These are phyloP conservation scores for Phytophthora crassamura DNA, from an alignment of 352 stramenopile species.

Conservation along the genomic window DNA sequence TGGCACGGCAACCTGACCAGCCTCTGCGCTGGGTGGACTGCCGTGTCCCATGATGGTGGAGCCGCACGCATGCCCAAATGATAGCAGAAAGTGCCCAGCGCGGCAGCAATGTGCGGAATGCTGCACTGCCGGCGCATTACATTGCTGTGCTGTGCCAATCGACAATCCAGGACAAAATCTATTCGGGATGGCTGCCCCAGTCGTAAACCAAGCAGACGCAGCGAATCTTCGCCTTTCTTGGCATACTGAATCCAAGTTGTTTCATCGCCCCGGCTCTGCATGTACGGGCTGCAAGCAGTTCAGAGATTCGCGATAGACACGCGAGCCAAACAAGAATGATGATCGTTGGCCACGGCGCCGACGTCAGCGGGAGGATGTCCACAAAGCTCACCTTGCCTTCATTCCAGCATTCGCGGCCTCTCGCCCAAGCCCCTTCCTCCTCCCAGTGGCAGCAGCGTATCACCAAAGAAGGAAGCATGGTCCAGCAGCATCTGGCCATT, in stretches of 20 bases:
- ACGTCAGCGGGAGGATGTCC: slow-evolving; percentile 8
- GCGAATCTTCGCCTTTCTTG: slow-evolving; percentile 10
- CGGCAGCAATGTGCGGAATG: not conserved
- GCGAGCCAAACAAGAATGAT: slow-evolving; percentile 22
- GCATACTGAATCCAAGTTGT: slow-evolving; percentile 27
- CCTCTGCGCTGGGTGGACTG: slow-evolving; percentile 6
- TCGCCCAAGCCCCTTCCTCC: slow-evolving; percentile 12
- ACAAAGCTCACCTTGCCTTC: slow-evolving; percentile 9
- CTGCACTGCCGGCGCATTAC: slow-evolving; percentile 1
- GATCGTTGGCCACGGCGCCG: slow-evolving; percentile 6
- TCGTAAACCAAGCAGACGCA: slow-evolving; percentile 5
- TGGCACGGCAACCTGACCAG: slow-evolving; percentile 8
- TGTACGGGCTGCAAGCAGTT: slow-evolving; percentile 9
- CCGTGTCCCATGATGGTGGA: slow-evolving; percentile 34
- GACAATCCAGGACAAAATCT: too few species aligned
- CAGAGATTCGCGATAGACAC: slow-evolving; percentile 32
- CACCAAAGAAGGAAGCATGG: slow-evolving; percentile 10
- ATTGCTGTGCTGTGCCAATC: slow-evolving; percentile 6
- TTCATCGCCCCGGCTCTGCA: slow-evolving; percentile 10
- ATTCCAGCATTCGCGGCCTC: slow-evolving; percentile 19
- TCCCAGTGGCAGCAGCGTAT: not conserved
- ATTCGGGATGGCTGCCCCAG: not conserved
- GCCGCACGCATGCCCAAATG: slow-evolving; percentile 22
- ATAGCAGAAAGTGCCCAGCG: slow-evolving; percentile 23
- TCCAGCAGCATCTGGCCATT: slow-evolving; percentile 31